A percentile compares a stretch with the other conserved stretches of the same genome.
Conservation (phyloP, 2,329 filamentous ascomycete species). For the Epichloe baconii region DNA sequence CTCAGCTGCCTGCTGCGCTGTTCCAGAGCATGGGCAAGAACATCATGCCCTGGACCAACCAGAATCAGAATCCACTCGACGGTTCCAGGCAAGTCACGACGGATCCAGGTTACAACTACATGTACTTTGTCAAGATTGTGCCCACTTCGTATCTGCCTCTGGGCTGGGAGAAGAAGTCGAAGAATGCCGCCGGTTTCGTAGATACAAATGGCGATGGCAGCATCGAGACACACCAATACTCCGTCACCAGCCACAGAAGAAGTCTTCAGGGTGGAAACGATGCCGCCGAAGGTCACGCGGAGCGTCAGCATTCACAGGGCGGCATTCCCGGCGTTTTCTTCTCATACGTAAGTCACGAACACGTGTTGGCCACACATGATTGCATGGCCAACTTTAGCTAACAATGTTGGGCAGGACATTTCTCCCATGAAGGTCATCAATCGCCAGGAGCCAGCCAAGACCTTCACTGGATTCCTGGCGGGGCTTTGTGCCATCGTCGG, state of each 20-base stretch:
- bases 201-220: slow-evolving; percentile 56
- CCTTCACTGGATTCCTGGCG: slow-evolving; percentile 82
- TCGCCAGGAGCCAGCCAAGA: slow-evolving; percentile 78
- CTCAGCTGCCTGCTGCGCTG: slow-evolving; percentile 67
- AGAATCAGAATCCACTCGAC: slow-evolving; percentile 88
- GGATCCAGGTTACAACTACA: slow-evolving; percentile 85
- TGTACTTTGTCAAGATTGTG: slow-evolving; percentile 99
- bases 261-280: slow-evolving; percentile 76
- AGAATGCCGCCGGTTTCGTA: slow-evolving; percentile 16
- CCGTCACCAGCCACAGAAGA: slow-evolving; percentile 90
- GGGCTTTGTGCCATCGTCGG: slow-evolving; percentile 91
- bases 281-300: slow-evolving; percentile 75
- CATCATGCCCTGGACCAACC: slow-evolving; percentile 61
- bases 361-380: not conserved
- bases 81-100: slow-evolving; percentile 60
- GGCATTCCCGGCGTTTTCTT: slow-evolving; percentile 98
- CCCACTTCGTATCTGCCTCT: slow-evolving; percentile 89
- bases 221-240: slow-evolving; percentile 96
- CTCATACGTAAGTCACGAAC: slow-evolving; percentile 61
- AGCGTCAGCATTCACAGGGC: slow-evolving; percentile 76
- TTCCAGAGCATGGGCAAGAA: slow-evolving; percentile 41
- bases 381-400: not conserved
- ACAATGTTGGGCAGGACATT: slow-evolving; percentile 54
- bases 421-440: slow-evolving; percentile 99
- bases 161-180: slow-evolving; percentile 59